phyloP scores from a whole-genome alignment of 2,329 filamentous ascomycete genomes.

The Cytospora piceae region DNA sequence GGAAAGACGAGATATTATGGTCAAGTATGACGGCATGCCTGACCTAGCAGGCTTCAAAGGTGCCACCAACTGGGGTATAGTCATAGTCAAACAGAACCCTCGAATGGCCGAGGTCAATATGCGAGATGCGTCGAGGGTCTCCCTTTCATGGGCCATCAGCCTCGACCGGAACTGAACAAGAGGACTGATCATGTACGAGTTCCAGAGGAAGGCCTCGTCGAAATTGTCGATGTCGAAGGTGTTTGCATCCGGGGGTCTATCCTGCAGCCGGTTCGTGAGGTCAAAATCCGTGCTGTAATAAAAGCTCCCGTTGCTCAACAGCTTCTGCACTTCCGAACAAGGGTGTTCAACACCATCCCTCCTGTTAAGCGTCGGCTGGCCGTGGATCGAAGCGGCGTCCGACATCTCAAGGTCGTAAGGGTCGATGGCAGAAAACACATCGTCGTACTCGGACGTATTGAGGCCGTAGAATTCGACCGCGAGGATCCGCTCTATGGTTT shows the following conservation, averaged over 20 bases:
- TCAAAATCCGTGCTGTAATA: conserved; percentile 99
- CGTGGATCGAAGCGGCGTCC: conserved; percentile 53
- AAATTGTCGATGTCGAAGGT: conserved; percentile 91
- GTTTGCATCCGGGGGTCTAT: conserved; percentile 74
- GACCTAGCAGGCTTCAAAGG: conserved; percentile 68
- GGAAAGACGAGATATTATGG: conserved; percentile 88
- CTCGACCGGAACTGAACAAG: conserved; percentile 86
- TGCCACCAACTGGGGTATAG: conserved; percentile 76
- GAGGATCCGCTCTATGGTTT: conserved; percentile 86
- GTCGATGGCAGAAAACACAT: conserved; percentile 62
- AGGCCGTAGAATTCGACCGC: conserved; percentile 92
- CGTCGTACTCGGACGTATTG: conserved; percentile 84
- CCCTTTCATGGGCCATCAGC: conserved; percentile 73
- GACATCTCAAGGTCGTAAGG: conserved; percentile 53
- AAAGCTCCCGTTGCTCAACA: conserved; percentile 90
- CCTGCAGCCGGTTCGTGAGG: conserved; percentile 88
- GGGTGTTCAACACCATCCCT: conserved; percentile 83
- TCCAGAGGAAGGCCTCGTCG: conserved; percentile 94
- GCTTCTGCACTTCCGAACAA: conserved; percentile 86
- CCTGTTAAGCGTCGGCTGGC: conserved; percentile 57
- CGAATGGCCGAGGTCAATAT: conserved; percentile 93
- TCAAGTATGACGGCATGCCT: conserved; percentile 81
- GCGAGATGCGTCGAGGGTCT: conserved; percentile 80
- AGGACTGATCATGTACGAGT: conserved; percentile 96
- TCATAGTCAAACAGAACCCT: conserved; percentile 87